These are phyloP conservation scores for Malassezia dermatis DNA, from an alignment of 1,284 basidiomycete genomes.

Conservation along the genomic window DNA sequence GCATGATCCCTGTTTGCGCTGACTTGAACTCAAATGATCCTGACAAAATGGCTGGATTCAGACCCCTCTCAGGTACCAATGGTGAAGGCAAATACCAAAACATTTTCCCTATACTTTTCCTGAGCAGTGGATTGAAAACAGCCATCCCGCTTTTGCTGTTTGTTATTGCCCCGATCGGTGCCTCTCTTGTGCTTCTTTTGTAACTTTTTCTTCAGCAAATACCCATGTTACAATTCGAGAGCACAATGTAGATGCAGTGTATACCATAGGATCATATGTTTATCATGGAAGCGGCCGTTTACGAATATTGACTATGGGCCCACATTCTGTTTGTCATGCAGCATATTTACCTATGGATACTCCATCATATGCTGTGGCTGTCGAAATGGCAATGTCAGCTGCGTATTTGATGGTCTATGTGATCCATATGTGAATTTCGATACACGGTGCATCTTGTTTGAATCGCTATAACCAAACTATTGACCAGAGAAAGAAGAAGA, in stretches of 20 bases:
- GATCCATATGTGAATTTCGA: too few species aligned
- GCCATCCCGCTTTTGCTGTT: conserved; percentile 8
- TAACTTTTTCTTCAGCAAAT: not conserved
- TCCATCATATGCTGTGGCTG: too few species aligned
- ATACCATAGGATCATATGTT: not conserved
- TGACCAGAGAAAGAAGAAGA: too few species aligned
- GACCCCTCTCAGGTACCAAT: conserved; percentile 24
- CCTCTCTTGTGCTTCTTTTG: conserved; percentile 9
- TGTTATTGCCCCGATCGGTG: conserved; percentile 11
- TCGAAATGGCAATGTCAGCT: too few species aligned
- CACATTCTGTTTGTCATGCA: too few species aligned
- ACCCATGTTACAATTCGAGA: not conserved
- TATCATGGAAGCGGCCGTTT: too few species aligned
- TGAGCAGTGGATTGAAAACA: conserved; percentile 6
- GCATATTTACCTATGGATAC: too few species aligned
- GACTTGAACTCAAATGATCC: conserved; percentile 24
- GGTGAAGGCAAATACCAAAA: conserved; percentile 30
- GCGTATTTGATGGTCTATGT: too few species aligned
- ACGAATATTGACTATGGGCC: too few species aligned
- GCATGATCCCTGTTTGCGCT: conserved; percentile 25
- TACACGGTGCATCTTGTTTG: too few species aligned
- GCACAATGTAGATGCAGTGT: not conserved
- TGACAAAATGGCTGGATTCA: conserved; percentile 23
- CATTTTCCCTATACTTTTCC: conserved; percentile 24
- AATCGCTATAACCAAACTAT: too few species aligned